Evolutionary conservation across 331 rosid species (phyloP), one percentile per base, ranked within the genome.

Genomic region (Malus hybrid): DNA sequence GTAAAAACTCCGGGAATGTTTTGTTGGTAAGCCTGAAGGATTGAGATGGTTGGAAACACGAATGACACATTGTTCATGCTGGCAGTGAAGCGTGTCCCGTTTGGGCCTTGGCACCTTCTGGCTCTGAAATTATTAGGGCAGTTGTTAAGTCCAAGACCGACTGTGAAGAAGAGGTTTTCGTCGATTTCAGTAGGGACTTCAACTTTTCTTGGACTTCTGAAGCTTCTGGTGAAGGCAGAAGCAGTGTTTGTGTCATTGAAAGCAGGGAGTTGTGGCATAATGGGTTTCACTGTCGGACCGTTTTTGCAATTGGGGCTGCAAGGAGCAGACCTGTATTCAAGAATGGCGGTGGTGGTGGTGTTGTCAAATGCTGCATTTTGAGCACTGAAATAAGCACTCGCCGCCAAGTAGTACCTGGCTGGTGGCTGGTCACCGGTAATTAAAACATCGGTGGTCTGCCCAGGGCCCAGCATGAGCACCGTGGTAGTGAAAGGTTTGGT

Each of bases 321-420:
- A 33, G 94, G 83, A 12, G 83, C 85, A 1, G 96, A 88, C 44
- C 54, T 82, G 87, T 95, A 95, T 5, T 84, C 73, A 9, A 95
- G 96, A 63, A 95, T 89, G 78, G 99, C 99, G 1, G 97, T 89
- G 75, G 97, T 89, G 76, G 99, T 95, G 64, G 97, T 90, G 87
- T 86, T 95, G 82, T 82, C 95, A 28, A 94, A 90, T 0, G 93
- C 33, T 1, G 87, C 99, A 32, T 84, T 87, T 77, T 86, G 93
- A 4, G 97, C 90, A 0, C 92, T 88, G 50, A 82, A 88, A 55
- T 94, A 94, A 1, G 97, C 95, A 3, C 87, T 87, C 15, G 93
- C 95, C 0, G 99, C 99, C 29, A 88, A 24, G 90, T 94, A 94
- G 81, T 91, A 94, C 1, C 83, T 84, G 10, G 90, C 54, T 0